Evolutionary conservation across 495 filamentous ascomycete species (phyloP).

Genomic region (Haplographium delicatum): DNA sequence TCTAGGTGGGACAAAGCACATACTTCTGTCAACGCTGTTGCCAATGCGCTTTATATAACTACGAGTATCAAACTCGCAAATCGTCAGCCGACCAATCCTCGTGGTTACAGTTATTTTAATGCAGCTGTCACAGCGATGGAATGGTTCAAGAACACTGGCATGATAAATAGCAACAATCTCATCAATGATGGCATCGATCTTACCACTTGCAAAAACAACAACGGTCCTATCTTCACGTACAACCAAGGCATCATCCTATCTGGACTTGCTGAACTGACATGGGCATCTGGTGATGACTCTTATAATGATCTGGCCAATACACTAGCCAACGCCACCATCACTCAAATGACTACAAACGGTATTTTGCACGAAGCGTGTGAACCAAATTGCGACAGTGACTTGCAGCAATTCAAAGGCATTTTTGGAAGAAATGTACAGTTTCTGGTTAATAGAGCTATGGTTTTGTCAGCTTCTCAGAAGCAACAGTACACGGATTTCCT

Average conservation of each 20-base stretch:
- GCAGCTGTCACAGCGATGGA: slow-evolving; percentile 55
- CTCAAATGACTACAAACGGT: slow-evolving; percentile 49
- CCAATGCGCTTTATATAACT: slow-evolving; percentile 68
- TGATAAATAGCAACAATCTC: slow-evolving; percentile 58
- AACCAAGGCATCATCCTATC: slow-evolving; percentile 77
- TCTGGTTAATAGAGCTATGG: slow-evolving; percentile 42
- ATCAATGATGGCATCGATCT: slow-evolving; percentile 67
- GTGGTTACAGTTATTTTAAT: slow-evolving; percentile 46
- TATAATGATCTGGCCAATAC: slow-evolving; percentile 51
- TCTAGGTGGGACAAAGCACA: slow-evolving; percentile 55
- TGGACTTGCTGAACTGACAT: slow-evolving; percentile 61
- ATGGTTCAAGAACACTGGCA: slow-evolving; percentile 61
- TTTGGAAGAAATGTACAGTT: slow-evolving; percentile 66
- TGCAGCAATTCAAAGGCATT: slow-evolving; percentile 71
- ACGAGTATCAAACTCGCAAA: slow-evolving; percentile 69
- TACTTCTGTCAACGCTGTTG: slow-evolving; percentile 60
- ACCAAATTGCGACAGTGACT: slow-evolving; percentile 53
- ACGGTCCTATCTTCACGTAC: slow-evolving; percentile 59
- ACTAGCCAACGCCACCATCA: slow-evolving; percentile 62
- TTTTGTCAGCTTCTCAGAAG: slow-evolving; percentile 30
- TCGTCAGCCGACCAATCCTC: slow-evolving; percentile 37
- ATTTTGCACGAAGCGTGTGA: slow-evolving; percentile 63
- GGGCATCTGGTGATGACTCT: slow-evolving; percentile 31
- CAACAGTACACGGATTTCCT: slow-evolving; percentile 52
- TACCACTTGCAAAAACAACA: slow-evolving; percentile 49